Conservation (phyloP, 2,329 filamentous ascomycete genomes). For the Cladosporium sp. region DNA sequence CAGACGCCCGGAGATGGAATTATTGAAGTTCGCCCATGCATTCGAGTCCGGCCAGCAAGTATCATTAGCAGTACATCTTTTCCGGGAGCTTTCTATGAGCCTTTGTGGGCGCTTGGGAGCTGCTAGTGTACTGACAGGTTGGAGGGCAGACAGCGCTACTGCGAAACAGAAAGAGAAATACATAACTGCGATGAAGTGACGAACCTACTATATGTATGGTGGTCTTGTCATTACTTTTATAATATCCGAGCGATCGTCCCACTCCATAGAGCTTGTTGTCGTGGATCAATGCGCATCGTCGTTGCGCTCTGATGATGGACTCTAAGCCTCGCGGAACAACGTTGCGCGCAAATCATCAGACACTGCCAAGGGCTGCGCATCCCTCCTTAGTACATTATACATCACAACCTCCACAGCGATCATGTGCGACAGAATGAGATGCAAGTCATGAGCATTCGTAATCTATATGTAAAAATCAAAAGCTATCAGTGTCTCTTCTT, state of each 20-base stretch:
- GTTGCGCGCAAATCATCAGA: not conserved
- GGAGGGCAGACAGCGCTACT: not conserved
- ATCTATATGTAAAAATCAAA: slow-evolving; percentile 6
- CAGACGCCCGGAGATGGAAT: not conserved
- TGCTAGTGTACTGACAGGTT: not conserved
- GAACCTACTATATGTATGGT: not conserved
- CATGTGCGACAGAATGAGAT: not conserved
- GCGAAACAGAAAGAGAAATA: not conserved
- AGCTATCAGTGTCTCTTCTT: slow-evolving; percentile 48
- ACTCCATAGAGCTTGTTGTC: too few species aligned
- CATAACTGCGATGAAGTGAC: not conserved
- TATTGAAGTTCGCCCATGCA: not conserved
- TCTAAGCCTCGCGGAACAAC: not conserved
- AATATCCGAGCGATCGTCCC: too few species aligned
- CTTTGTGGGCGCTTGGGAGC: too few species aligned
- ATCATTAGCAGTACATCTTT: not conserved
- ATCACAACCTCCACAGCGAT: too few species aligned
- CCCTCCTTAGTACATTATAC: too few species aligned
- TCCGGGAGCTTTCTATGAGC: not conserved
- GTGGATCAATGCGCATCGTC: not conserved
- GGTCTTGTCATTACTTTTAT: not conserved
- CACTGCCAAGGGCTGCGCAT: too few species aligned
- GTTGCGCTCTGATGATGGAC: not conserved
- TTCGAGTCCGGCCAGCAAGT: not conserved
- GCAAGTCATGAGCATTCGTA: slow-evolving; percentile 10